Base-by-base conservation (phyloP, 2,329 filamentous ascomycete genomes). In the Trichoderma afroharzianum region DNA sequence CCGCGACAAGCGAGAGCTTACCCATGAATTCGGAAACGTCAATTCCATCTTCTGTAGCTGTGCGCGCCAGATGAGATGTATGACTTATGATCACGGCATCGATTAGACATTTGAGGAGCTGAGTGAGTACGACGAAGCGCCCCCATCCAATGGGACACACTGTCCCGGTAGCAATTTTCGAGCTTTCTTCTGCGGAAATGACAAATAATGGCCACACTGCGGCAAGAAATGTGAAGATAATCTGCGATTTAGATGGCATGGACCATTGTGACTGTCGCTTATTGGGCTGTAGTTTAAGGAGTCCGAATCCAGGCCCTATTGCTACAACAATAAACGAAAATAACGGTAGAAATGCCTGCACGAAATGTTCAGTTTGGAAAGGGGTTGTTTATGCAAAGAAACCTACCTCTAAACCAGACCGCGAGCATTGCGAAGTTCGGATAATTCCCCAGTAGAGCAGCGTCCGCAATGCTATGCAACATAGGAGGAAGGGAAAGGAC, bases 181-280 rank as follows among this genome's bases (percentile, higher is more conserved):
- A 66, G 21, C 30, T 30, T 11, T 32, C 55, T n/a, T 72, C 24
- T 6, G 74, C 71, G 1, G 69, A 57, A 21, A 70, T 33, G 21
- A 79, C 74, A 4, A 77, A 78, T n/a, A 78, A 71, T 6, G 77
- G 80, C 80, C 81, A 82, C 6, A 76, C 28, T 6, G 80, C 50
- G 18, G 80, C 76, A 4, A 79, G 28, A 24, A 72, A 26, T 3
- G 66, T 26, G 36, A 72, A 72, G 7, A 66, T 39, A 3, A 72
- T 36, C 58, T 55, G 58, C 8, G 71, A 68, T 73, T 71, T 77
- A 73, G 58, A 79, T 21, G 11, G 75, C 72, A 36, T 79, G 57
- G 39, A 78, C 70, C 55, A 77, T 75, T 3, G 78, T n/a, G 14
- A 6, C n/a, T 50, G 28, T 4, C 33, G 39, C 2, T 36, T 55